These are phyloP conservation scores for Lithospermum erythrorhizon DNA, from an alignment of 257 asterid species.

Conservation along the genomic window DNA sequence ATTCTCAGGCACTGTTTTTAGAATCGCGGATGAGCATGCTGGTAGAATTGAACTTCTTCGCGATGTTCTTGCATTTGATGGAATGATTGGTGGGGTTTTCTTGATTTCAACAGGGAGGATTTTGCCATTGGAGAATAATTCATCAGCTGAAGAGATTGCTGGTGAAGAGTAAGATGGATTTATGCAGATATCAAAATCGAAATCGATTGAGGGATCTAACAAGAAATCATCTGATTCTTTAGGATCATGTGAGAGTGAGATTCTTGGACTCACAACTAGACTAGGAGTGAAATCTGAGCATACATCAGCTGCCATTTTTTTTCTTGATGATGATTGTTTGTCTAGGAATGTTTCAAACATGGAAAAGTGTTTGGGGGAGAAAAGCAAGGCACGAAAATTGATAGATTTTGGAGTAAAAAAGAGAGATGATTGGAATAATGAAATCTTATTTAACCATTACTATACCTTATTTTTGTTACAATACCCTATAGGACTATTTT, in stretches of 20 bases:
- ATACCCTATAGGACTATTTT: too few relatives aligned
- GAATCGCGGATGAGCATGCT: neutral
- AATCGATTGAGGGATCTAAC: slow-evolving; percentile 44
- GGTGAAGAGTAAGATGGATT: slow-evolving; percentile 16
- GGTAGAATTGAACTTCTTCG: neutral
- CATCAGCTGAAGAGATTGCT: slow-evolving; percentile 62
- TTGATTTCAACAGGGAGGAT: slow-evolving; percentile 59
- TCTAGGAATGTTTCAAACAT: neutral
- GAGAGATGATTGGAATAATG: slow-evolving; percentile 13
- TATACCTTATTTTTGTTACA: too few relatives aligned
- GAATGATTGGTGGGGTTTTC: slow-evolving; percentile 13
- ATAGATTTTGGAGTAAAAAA: slow-evolving; percentile 36
- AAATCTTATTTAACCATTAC: too few relatives aligned
- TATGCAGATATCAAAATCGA: slow-evolving; percentile 57
- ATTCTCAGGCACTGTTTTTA: neutral
- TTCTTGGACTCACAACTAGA: slow-evolving; percentile 45
- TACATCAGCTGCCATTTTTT: slow-evolving; percentile 58
- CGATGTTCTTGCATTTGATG: slow-evolving; percentile 4
- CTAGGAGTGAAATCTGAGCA: slow-evolving; percentile 11
- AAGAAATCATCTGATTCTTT: slow-evolving; percentile 35
- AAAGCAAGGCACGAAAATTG: slow-evolving; percentile 3
- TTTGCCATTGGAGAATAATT: slow-evolving; percentile 69
- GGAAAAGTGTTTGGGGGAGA: neutral
- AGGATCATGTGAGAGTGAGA: slow-evolving; percentile 68
- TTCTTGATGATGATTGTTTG: neutral